phyloP scores from a whole-genome alignment of 768 basidiomycete species.

The Amanita pseudoporphyria region DNA sequence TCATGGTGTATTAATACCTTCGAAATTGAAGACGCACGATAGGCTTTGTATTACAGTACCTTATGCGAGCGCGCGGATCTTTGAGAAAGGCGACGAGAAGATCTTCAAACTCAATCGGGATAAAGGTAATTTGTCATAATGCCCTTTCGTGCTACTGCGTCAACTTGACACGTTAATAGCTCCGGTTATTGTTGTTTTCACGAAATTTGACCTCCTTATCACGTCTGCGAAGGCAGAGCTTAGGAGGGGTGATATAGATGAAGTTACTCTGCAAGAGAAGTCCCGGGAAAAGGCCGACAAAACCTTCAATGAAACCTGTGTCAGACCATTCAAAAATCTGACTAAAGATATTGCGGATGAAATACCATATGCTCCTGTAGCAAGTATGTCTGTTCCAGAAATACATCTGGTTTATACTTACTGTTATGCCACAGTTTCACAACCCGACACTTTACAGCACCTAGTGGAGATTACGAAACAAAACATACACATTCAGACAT shows the following conservation, averaged over 20 bases:
- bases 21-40: too few species aligned
- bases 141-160: background rate
- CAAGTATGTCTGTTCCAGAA: background rate
- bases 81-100: constrained; percentile 17
- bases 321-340: background rate
- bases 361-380: background rate
- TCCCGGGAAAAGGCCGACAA: background rate
- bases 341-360: background rate
- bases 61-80: constrained; percentile 10
- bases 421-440: background rate
- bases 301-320: background rate
- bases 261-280: background rate
- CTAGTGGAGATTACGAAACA: background rate
- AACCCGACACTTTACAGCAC: background rate
- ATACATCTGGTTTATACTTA: too few species aligned
- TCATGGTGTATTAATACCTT: too few species aligned
- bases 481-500: background rate
- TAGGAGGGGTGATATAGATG: too few species aligned
- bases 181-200: constrained; percentile 22
- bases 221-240: background rate
- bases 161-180: constrained; percentile 10
- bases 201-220: constrained; percentile 21
- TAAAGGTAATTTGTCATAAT: constrained; percentile 4
- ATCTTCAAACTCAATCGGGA: constrained; percentile 12
- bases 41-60: constrained; percentile 21